Evolutionary conservation across 768 basidiomycete species (phyloP).

Genomic region (Boletus vermiculosoides): DNA sequence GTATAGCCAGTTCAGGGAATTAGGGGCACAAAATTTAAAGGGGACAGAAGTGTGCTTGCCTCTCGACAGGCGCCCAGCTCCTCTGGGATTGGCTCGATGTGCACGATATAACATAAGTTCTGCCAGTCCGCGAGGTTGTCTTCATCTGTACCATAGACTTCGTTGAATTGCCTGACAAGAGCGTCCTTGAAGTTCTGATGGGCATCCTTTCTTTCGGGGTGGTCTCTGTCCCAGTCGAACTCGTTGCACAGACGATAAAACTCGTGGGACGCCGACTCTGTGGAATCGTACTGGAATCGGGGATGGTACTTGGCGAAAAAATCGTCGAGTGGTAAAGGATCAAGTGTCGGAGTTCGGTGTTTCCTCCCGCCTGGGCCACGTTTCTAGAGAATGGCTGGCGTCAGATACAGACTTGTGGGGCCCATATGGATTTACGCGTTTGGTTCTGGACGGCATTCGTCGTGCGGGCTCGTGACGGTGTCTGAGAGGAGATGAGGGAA

Average conservation of each 20-base stretch:
- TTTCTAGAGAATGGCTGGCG: not conserved
- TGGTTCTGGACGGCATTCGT: not conserved
- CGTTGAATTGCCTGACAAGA: conserved; percentile 15
- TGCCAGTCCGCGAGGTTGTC: conserved; percentile 9
- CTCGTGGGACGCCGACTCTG: conserved; percentile 10
- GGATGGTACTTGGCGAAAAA: conserved; percentile 9
- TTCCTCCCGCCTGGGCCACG: not conserved
- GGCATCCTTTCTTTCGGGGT: not conserved
- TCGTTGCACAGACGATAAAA: conserved; percentile 20
- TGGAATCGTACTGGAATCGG: conserved; percentile 2
- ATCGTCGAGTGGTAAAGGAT: not conserved
- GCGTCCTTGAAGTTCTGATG: conserved; percentile 11
- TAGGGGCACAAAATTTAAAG: not conserved
- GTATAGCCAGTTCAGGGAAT: not conserved
- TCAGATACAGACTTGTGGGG: not conserved
- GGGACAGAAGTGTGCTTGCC: not conserved
- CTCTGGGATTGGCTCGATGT: conserved; percentile 10
- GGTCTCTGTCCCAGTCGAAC: not conserved
- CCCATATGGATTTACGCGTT: not conserved
- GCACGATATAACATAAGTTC: conserved; percentile 2
- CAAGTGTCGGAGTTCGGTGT: not conserved
- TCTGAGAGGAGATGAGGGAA: not conserved
- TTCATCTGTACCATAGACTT: conserved; percentile 12
- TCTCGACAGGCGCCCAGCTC: conserved; percentile 5
- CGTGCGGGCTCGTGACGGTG: not conserved